Evolutionary conservation across 2,329 filamentous ascomycete species (phyloP).

Genomic region (Cercospora citrullina): DNA sequence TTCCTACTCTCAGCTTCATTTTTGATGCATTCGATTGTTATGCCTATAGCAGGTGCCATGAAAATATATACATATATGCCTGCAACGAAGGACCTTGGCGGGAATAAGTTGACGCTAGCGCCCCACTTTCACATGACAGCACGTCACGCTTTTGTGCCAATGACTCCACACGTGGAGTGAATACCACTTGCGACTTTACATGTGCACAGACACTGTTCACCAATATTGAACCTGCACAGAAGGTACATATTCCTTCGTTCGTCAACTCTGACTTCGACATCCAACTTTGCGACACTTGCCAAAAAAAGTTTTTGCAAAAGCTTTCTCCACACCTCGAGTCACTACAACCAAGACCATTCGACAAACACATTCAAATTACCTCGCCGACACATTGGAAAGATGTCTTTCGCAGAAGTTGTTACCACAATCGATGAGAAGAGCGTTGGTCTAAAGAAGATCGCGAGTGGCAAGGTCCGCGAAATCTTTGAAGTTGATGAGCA

Average conservation of each 20-base stretch:
- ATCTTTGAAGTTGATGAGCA: conserved; percentile 70
- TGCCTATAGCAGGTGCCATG: not conserved
- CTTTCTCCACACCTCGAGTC: not conserved
- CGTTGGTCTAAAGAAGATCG: conserved; percentile 49
- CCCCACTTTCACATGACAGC: conserved; percentile 10
- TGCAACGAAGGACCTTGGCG: not conserved
- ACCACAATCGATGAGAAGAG: conserved; percentile 11
- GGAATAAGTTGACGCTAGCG: not conserved
- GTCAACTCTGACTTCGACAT: not conserved
- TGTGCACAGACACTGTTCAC: not conserved
- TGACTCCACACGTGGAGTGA: not conserved
- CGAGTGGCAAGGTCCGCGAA: conserved; percentile 75
- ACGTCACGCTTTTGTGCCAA: not conserved
- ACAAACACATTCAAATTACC: not conserved
- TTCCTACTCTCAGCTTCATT: not conserved
- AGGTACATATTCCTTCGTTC: not conserved
- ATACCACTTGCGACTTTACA: not conserved
- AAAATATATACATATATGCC: not conserved
- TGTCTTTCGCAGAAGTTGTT: conserved; percentile 10
- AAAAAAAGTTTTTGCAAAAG: conserved; percentile 5
- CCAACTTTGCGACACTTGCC: not conserved
- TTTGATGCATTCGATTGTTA: not conserved
- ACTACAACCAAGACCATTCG: not conserved
- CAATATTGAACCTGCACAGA: not conserved
- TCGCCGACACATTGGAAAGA: not conserved